These are phyloP conservation scores for Barnettozyma sp. DNA, from an alignment of 805 yeast genomes.

Conservation along the genomic window DNA sequence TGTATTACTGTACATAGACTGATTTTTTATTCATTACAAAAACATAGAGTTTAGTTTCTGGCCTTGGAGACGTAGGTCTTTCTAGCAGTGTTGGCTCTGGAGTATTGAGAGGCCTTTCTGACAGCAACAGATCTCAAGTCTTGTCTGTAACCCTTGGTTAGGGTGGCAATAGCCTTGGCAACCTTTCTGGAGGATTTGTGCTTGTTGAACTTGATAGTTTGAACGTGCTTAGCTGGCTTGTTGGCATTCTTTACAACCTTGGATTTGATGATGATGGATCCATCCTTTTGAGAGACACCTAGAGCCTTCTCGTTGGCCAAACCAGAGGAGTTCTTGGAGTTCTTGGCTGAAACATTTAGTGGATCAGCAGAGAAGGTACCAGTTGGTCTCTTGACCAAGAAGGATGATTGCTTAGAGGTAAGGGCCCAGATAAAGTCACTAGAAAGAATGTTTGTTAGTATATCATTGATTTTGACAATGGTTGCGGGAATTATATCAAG, in stretches of 20 bases:
- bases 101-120: conserved; percentile 38
- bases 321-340: conserved; percentile 43
- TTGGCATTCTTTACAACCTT: conserved; percentile 39
- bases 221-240: conserved; percentile 39
- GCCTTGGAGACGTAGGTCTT: conserved; percentile 28
- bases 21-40: conserved; percentile 10
- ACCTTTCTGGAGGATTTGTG: conserved; percentile 37
- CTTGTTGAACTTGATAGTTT: conserved; percentile 33
- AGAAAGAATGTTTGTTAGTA: conserved; percentile 19
- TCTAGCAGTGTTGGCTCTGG: conserved; percentile 33
- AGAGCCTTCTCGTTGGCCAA: conserved; percentile 43
- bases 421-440: conserved; percentile 48
- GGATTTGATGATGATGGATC: conserved; percentile 35
- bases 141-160: conserved; percentile 40
- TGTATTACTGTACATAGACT: conserved; percentile 10
- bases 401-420: conserved; percentile 40
- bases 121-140: conserved; percentile 44
- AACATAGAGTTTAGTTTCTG: conserved; percentile 16
- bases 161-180: conserved; percentile 40
- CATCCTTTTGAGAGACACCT: conserved; percentile 35
- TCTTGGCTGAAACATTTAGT: conserved; percentile 39
- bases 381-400: conserved; percentile 41
- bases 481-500: too few species aligned
- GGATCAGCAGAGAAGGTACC: conserved; percentile 42
- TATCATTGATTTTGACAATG: neutral